Conservation (phyloP, 345 rosid species). For the Boechera retrofracta region DNA sequence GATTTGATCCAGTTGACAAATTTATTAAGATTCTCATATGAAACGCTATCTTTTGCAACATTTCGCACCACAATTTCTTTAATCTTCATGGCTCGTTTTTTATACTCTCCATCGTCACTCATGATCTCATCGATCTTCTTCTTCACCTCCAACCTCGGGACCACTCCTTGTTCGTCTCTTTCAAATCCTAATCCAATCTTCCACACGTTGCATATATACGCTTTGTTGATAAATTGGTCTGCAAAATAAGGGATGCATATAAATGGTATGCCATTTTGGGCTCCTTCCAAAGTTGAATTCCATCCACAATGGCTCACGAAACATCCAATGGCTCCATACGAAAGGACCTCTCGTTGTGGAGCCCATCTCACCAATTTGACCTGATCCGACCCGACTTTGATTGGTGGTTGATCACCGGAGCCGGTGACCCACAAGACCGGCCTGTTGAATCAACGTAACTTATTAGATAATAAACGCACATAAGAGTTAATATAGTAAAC, state of each 20-base stretch:
- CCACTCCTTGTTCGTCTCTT: conserved; percentile 38
- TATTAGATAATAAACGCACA: not conserved
- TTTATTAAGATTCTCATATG: conserved; percentile 37
- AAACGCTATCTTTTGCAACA: conserved; percentile 41
- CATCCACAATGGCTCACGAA: conserved; percentile 68
- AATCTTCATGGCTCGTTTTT: conserved; percentile 31
- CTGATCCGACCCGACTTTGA: not conserved
- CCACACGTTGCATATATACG: conserved; percentile 54
- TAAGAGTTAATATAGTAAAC: not conserved
- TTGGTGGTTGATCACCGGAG: conserved; percentile 13
- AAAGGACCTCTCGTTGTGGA: conserved; percentile 52
- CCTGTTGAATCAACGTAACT: conserved; percentile 24
- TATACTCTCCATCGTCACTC: conserved; percentile 23
- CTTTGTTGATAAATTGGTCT: conserved; percentile 51
- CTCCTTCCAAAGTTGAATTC: conserved; percentile 68
- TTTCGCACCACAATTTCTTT: conserved; percentile 35
- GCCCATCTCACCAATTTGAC: conserved; percentile 51
- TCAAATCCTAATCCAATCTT: conserved; percentile 53
- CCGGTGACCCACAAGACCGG: conserved; percentile 44
- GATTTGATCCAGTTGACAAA: conserved; percentile 46
- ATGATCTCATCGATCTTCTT: conserved; percentile 48
- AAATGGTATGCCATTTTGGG: conserved; percentile 57
- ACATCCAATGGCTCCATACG: conserved; percentile 49
- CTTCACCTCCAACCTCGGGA: conserved; percentile 38
- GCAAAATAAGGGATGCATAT: conserved; percentile 58